These are phyloP conservation scores for Pseudotulostoma volvatum DNA, from an alignment of 495 filamentous ascomycete genomes.

Conservation along the genomic window DNA sequence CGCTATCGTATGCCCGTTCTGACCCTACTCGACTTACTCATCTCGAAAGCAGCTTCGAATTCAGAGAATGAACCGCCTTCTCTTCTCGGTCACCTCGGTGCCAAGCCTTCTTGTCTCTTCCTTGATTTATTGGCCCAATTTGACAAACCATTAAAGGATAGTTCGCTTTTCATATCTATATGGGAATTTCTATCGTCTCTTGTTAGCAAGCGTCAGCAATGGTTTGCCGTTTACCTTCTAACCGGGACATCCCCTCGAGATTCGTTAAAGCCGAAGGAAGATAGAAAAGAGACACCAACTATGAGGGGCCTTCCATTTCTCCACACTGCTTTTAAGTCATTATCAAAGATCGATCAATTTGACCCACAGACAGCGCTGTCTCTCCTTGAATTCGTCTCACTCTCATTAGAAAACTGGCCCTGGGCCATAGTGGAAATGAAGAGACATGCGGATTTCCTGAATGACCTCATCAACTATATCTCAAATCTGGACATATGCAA, in stretches of 20 bases:
- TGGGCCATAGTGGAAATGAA: conserved; percentile 69
- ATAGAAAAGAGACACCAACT: conserved; percentile 18
- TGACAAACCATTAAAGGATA: conserved; percentile 55
- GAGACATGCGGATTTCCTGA: conserved; percentile 56
- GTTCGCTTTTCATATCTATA: conserved; percentile 42
- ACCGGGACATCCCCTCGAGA: conserved; percentile 73
- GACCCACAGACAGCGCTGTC: conserved; percentile 46
- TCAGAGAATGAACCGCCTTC: conserved; percentile 62
- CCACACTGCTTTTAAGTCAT: conserved; percentile 52
- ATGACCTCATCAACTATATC: conserved; percentile 49
- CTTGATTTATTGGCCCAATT: conserved; percentile 59
- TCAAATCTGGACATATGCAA: conserved; percentile 39
- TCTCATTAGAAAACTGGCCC: conserved; percentile 80
- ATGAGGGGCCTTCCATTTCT: conserved; percentile 48
- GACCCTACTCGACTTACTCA: conserved; percentile 54
- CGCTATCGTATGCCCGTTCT: conserved; percentile 47
- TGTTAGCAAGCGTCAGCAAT: conserved; percentile 80
- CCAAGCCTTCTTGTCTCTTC: conserved; percentile 68
- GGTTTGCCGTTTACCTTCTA: conserved; percentile 83
- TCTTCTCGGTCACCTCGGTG: conserved; percentile 70
- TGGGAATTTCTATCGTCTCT: conserved; percentile 83
- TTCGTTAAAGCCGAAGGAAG: conserved; percentile 39
- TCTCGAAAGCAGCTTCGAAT: conserved; percentile 46
- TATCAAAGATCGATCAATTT: conserved; percentile 49
- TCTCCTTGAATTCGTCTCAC: conserved; percentile 70